phyloP scores from a whole-genome alignment of 2,329 filamentous ascomycete genomes.

The Trichoderma oligosporum region DNA sequence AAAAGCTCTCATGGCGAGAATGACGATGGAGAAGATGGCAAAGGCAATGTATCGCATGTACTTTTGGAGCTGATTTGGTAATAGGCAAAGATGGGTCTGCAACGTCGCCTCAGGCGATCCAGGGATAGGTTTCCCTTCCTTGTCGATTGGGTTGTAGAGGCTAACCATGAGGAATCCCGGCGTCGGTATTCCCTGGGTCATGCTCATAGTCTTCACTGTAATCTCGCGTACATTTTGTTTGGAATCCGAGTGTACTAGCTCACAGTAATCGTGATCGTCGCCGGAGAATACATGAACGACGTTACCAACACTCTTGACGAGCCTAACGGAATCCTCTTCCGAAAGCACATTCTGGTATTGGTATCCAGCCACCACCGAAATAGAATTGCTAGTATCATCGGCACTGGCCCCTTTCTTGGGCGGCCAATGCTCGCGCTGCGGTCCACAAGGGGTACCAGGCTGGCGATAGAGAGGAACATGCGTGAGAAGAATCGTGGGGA shows the following conservation, averaged over 20 bases:
- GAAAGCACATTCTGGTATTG: constrained; percentile 96
- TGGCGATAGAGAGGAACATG: constrained; percentile 87
- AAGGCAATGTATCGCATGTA: constrained; percentile 75
- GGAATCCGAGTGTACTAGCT: constrained; percentile 71
- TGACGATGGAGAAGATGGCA: constrained; percentile 48
- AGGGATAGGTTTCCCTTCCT: constrained; percentile 46
- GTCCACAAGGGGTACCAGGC: constrained; percentile 82
- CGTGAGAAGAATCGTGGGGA: constrained; percentile 84
- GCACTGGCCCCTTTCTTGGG: constrained; percentile 61
- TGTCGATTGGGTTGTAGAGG: constrained; percentile 85
- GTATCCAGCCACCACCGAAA: constrained; percentile 74
- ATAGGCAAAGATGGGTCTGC: constrained; percentile 84
- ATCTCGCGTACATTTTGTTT: constrained; percentile 71
- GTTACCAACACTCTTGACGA: constrained; percentile 76
- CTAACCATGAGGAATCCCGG: constrained; percentile 87
- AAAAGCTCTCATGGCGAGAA: constrained; percentile 52
- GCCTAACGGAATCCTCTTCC: constrained; percentile 67
- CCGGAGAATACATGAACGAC: constrained; percentile 86
- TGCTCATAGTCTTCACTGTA: constrained; percentile 91
- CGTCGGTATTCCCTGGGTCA: constrained; percentile 89
- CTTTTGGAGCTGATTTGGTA: constrained; percentile 82
- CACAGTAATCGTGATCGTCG: constrained; percentile 98
- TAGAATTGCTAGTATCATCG: constrained; percentile 70
- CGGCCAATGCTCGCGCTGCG: constrained; percentile 77
- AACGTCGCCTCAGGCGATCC: constrained; percentile 55